phyloP scores from a whole-genome alignment of 2,329 filamentous ascomycete species.

The Penicillium sp. region DNA sequence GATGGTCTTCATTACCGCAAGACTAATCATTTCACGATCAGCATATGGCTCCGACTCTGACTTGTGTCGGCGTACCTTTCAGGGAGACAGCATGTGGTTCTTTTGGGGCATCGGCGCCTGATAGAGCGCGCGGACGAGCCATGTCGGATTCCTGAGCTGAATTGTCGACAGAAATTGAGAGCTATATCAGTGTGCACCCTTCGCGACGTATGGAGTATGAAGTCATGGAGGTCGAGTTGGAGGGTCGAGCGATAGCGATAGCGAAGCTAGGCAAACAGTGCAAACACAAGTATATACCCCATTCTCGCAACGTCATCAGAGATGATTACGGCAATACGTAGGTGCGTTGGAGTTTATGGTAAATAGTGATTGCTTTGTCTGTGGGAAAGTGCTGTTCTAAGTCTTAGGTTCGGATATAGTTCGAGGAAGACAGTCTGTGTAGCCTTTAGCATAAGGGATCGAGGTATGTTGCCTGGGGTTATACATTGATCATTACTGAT shows the following conservation, averaged over 20 bases:
- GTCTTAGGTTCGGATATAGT: too few relatives aligned
- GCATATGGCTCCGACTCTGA: background rate
- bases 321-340: too few relatives aligned
- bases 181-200: background rate
- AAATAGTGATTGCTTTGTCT: too few relatives aligned
- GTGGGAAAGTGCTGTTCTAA: too few relatives aligned
- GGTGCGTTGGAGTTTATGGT: too few relatives aligned
- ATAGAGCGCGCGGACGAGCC: slow-evolving; percentile 46
- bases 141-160: slow-evolving; percentile 22
- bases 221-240: slow-evolving; percentile 15
- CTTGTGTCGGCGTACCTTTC: slow-evolving; percentile 56
- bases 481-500: too few relatives aligned
- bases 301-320: too few relatives aligned
- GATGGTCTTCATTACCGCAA: slow-evolving; percentile 36
- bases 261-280: slow-evolving; percentile 22
- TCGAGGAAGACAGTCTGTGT: too few relatives aligned
- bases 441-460: too few relatives aligned
- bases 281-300: slow-evolving; percentile 15
- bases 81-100: slow-evolving; percentile 78
- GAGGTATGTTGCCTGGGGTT: too few relatives aligned
- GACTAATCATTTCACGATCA: slow-evolving; percentile 27
- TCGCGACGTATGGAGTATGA: background rate
- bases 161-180: background rate
- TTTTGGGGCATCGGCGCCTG: slow-evolving; percentile 53
- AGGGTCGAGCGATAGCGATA: slow-evolving; percentile 17